A percentile compares a stretch with the other conserved stretches of the same genome.
phyloP scores from a whole-genome alignment of 2,329 filamentous ascomycete species.

The Cladosporium sp. region DNA sequence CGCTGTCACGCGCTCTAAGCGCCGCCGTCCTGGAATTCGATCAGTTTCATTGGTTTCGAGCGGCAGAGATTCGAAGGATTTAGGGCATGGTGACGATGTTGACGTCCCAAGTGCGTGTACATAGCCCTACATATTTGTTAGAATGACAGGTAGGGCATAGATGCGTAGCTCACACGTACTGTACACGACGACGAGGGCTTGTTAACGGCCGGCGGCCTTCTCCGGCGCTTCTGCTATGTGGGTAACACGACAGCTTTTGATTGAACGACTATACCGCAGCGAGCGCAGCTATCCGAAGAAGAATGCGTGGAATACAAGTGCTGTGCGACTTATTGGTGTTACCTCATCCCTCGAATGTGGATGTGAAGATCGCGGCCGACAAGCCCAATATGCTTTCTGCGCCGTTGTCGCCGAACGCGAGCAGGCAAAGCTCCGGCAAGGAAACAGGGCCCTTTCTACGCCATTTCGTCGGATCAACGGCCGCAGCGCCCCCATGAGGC shows the following conservation, averaged over 20 bases:
- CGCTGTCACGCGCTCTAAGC: neutral
- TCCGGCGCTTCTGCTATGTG: neutral
- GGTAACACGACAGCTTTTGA: neutral
- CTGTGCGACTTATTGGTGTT: neutral
- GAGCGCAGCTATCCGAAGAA: neutral
- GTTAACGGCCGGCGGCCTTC: neutral
- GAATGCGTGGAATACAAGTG: neutral
- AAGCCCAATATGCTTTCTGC: neutral
- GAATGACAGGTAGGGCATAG: neutral
- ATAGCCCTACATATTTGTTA: neutral
- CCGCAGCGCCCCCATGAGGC: neutral
- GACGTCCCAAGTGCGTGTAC: neutral
- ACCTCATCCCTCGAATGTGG: neutral
- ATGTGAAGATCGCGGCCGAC: conserved; percentile 2
- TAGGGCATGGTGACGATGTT: neutral
- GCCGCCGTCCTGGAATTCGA: neutral
- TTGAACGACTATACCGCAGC: neutral
- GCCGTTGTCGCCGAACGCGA: neutral
- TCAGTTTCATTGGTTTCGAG: neutral
- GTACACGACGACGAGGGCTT: neutral
- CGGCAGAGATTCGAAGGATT: conserved; percentile 4
- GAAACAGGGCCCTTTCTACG: neutral
- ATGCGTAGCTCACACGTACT: neutral
- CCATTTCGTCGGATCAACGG: neutral
- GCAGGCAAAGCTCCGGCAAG: neutral